Evolutionary conservation across 2,329 filamentous ascomycete species (phyloP), one percentile per base, ranked within the genome.

Genomic region (Colletotrichum acutatum): DNA sequence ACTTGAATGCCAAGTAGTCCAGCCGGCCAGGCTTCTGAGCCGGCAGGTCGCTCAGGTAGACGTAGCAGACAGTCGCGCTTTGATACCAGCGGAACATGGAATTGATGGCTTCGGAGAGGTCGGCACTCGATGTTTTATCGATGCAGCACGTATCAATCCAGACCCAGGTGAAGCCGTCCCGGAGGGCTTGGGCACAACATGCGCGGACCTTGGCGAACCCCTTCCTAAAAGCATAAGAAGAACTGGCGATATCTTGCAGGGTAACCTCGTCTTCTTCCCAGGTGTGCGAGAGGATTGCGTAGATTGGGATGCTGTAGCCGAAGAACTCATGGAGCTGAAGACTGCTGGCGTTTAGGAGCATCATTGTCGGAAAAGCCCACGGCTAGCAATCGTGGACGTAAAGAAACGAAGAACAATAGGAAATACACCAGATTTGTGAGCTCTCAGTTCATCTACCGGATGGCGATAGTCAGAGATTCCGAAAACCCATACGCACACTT

Each of bases 241-340:
- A n/a, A 22, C 34, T 9, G 6, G 56, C 16, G 7, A 71, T 14
- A 30, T 71, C 68, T 46, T 76, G 75, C 54, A 76, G 75, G 5
- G 74, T 76, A 37, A 80, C 77, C 60, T 81, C 80, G 4, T 79
- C 79, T 2, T 74, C 49, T 11, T 73, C 76, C 76, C 78, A 80
- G n/a, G 78, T 80, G 72, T 81, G 80, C 16, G 80, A 81, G 11
- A 81, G 70, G 54, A 81, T 80, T 58, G 78, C 79, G 66, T 81
- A 81, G 57, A 73, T 68, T 4, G 79, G 79, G 8, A 76, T 75
- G 56, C 79, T 76, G 11, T 14, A n/a, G 5, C 75, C 74, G 6
- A 62, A 22, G 12, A 79, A 77, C 8, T 75, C 74, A 22, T 75
- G 64, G 6, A 79, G 68, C 11, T 63, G 56, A 9, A 76, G 46